These are phyloP conservation scores for Alternaria alternata DNA, from an alignment of 2,329 filamentous ascomycete species.

Conservation along the genomic window DNA sequence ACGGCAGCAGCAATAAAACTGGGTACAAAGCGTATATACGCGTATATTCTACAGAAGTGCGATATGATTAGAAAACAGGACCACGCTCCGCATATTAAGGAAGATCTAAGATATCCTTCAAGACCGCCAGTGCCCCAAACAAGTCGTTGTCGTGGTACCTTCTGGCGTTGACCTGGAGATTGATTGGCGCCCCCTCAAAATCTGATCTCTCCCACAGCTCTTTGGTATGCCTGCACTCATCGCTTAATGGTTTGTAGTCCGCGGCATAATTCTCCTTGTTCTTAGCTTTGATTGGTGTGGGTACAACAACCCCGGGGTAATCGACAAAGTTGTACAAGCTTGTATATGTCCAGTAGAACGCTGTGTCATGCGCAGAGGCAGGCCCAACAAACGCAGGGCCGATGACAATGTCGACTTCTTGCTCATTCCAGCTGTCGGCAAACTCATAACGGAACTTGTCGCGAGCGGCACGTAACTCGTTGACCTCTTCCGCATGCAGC, in stretches of 20 bases:
- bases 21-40: not conserved
- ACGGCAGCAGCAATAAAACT: not conserved
- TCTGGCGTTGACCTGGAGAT: constrained; percentile 31
- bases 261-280: constrained; percentile 23
- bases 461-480: constrained; percentile 15
- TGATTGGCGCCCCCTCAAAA: constrained; percentile 33
- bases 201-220: constrained; percentile 26
- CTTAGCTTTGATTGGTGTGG: constrained; percentile 25
- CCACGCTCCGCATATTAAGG: constrained; percentile 1
- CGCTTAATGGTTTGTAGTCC: constrained; percentile 25
- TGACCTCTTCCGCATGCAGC: constrained; percentile 21
- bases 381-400: constrained; percentile 32
- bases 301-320: constrained; percentile 30
- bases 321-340: constrained; percentile 30
- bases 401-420: constrained; percentile 32
- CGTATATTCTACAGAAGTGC: not conserved
- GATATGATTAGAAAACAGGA: not conserved
- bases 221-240: constrained; percentile 29
- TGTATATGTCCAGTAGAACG: constrained; percentile 36
- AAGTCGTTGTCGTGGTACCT: constrained; percentile 33
- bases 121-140: constrained; percentile 27
- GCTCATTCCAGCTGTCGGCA: constrained; percentile 26
- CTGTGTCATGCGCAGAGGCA: constrained; percentile 28
- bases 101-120: constrained; percentile 27
- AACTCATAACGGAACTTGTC: constrained; percentile 26